Percentiles rank a stretch among this genome's conserved stretches.
Conservation (phyloP, 2,329 filamentous ascomycete genomes). For the Aureobasidium subglaciale region DNA sequence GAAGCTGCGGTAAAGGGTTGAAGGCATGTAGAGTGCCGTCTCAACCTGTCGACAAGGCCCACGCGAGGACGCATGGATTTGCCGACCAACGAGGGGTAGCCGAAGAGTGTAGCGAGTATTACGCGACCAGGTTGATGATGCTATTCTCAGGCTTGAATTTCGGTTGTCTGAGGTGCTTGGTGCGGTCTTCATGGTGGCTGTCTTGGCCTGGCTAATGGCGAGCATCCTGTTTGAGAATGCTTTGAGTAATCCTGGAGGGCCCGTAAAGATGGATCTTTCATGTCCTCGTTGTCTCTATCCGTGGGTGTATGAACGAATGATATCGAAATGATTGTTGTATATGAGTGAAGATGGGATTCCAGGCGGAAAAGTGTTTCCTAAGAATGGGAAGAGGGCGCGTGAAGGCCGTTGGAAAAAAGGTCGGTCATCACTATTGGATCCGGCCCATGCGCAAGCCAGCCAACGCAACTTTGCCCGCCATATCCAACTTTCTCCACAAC, state of each 20-base stretch:
- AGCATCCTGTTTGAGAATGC: slow-evolving; percentile 15
- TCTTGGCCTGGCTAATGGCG: background rate
- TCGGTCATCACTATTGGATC: background rate
- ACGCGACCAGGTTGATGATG: slow-evolving; percentile 3
- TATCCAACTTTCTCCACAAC: background rate
- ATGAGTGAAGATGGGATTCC: background rate
- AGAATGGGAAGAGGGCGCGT: background rate
- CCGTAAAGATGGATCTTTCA: slow-evolving; percentile 15
- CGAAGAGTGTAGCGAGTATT: background rate
- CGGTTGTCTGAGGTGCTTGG: background rate
- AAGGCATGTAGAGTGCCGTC: slow-evolving; percentile 1
- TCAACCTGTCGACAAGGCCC: background rate
- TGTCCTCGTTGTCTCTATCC: background rate
- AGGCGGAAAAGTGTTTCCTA: background rate
- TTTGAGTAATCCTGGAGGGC: background rate
- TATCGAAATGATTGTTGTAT: background rate
- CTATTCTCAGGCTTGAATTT: background rate
- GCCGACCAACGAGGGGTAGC: background rate
- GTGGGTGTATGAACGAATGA: background rate
- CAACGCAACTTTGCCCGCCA: background rate
- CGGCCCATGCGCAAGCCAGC: slow-evolving; percentile 7
- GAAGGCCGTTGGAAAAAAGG: slow-evolving; percentile 1
- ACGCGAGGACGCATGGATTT: background rate
- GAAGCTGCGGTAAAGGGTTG: background rate
- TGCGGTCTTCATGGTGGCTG: slow-evolving; percentile 8